Percentiles rank a stretch among this genome's conserved stretches.
These are phyloP conservation scores for Coffea humblotiana DNA, from an alignment of 305 asterid species.

Conservation along the genomic window DNA sequence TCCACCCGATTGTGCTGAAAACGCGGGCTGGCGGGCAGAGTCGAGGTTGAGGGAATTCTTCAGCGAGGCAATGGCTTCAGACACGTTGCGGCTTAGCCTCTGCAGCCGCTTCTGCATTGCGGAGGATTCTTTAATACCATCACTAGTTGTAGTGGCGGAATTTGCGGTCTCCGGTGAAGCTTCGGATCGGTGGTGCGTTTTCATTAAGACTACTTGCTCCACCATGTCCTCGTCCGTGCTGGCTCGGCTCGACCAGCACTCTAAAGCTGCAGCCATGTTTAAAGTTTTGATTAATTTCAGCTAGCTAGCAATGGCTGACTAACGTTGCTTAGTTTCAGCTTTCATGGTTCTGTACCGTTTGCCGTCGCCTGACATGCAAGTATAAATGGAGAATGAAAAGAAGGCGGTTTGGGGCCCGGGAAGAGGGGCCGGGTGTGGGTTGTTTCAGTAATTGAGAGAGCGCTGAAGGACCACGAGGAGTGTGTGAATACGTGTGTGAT, in stretches of 20 bases:
- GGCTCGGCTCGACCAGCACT: slow-evolving; percentile 92
- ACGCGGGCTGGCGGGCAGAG: slow-evolving; percentile 59
- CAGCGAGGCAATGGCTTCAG: slow-evolving; percentile 87
- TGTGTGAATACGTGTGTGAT: not conserved
- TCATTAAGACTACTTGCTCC: slow-evolving; percentile 80
- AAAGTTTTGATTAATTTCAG: not conserved
- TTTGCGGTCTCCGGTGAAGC: slow-evolving; percentile 39
- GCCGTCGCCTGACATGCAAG: not conserved
- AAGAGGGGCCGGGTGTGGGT: not conserved
- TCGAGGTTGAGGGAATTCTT: slow-evolving; percentile 79
- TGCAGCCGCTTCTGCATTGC: slow-evolving; percentile 76
- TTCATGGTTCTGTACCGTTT: not conserved
- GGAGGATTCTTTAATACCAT: slow-evolving; percentile 57
- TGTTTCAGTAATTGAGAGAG: not conserved
- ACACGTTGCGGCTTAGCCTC: slow-evolving; percentile 75
- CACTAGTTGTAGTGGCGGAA: slow-evolving; percentile 27
- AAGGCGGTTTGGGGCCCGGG: not conserved
- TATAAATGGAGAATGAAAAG: not conserved
- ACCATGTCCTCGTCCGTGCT: slow-evolving; percentile 85
- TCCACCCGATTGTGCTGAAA: slow-evolving; percentile 32
- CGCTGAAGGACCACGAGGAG: not conserved
- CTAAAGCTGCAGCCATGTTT: slow-evolving; percentile 83
- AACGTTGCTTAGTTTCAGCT: not conserved
- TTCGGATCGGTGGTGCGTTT: slow-evolving; percentile 78
- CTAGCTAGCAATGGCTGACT: not conserved